Base-by-base conservation (phyloP, 2,329 filamentous ascomycete species). In the Elsinoe necatrix region DNA sequence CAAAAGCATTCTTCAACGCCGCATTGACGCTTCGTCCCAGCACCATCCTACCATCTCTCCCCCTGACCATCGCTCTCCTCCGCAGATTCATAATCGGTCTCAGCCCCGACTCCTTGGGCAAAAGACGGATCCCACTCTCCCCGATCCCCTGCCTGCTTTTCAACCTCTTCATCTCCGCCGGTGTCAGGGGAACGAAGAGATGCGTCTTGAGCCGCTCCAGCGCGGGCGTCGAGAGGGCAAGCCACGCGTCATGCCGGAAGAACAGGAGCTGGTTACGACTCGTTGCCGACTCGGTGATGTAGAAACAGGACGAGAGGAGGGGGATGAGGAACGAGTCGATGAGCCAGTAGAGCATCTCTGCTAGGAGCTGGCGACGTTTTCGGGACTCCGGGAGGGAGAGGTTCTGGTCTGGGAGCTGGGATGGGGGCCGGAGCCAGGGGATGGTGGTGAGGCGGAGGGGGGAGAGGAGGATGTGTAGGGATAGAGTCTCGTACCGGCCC, bases 181-280 rank as follows among this genome's bases (percentile, higher is more conserved):
- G 65, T 41, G 79, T 81, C 39, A 96, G 73, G 63, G 93, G 87
- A 61, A 93, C 86, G 61, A 96, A 89, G 80, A 95, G 89, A 7
- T 73, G 78, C 1, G 73, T 63, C 65, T 86, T 93, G 20, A 97
- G 72, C 0, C 73, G 73, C 0, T 76, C 69, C 67, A 96, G 74
- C 0, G 85, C 82, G 5, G 90, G 87, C 63, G 91, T 84, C 1
- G 85, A 82, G 31, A 97, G 71, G 39, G 78, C 78, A 52, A 81
- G 82, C 93, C 93, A 98, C 8, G 93, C 77, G 69, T 98, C 93
- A 62, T 98, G 93, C 3, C 92, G 86, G 67, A 96, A 97, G 72
- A 89, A 98, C 69, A 95, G 95, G 0, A 97, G 73, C 25, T 83
- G 82, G 64, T 93, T 89, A 14, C 86, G 84, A 66, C 95, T 83